Percentiles rank a stretch among this genome's conserved stretches.
Evolutionary conservation across 306 rosid species (phyloP).

Genomic region (Biancaea sappan): DNA sequence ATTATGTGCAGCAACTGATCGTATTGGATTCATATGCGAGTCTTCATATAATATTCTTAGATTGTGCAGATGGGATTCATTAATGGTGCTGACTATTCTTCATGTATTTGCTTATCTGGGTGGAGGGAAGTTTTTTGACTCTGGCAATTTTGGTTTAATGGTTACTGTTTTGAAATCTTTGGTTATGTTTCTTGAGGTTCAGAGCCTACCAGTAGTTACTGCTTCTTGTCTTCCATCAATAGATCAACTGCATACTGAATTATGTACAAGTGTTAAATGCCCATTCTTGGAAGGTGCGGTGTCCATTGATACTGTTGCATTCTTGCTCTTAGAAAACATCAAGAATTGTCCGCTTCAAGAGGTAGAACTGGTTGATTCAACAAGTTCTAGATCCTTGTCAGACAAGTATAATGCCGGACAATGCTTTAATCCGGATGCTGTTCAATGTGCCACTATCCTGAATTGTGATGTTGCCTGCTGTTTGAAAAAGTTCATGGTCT

Average conservation of each 20-base stretch:
- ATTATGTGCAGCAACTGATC: slow-evolving; percentile 57
- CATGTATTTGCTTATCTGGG: slow-evolving; percentile 78
- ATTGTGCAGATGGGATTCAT: slow-evolving; percentile 46
- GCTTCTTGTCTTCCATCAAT: slow-evolving; percentile 46
- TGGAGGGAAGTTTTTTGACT: slow-evolving; percentile 56
- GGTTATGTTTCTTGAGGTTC: slow-evolving; percentile 62
- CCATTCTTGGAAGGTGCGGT: slow-evolving; percentile 62
- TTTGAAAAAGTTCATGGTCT: slow-evolving; percentile 40
- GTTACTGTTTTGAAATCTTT: slow-evolving; percentile 69
- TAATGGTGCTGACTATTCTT: slow-evolving; percentile 60
- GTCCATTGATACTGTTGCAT: slow-evolving; percentile 53
- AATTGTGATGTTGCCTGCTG: slow-evolving; percentile 40
- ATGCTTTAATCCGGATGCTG: slow-evolving; percentile 28
- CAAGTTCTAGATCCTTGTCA: slow-evolving; percentile 34
- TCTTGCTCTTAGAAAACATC: slow-evolving; percentile 62
- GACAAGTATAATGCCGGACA: slow-evolving; percentile 33
- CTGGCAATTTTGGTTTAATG: slow-evolving; percentile 41
- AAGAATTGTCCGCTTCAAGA: slow-evolving; percentile 33
- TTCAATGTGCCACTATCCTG: slow-evolving; percentile 29
- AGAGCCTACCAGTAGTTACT: slow-evolving; percentile 37
- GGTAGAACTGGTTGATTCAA: slow-evolving; percentile 26
- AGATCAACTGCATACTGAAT: slow-evolving; percentile 41
- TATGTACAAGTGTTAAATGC: slow-evolving; percentile 51
- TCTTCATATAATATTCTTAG: slow-evolving; percentile 61
- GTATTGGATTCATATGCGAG: slow-evolving; percentile 59